Evolutionary conservation across 192 early-diverging fungal species (phyloP).

Genomic region (Diversispora eburnea): DNA sequence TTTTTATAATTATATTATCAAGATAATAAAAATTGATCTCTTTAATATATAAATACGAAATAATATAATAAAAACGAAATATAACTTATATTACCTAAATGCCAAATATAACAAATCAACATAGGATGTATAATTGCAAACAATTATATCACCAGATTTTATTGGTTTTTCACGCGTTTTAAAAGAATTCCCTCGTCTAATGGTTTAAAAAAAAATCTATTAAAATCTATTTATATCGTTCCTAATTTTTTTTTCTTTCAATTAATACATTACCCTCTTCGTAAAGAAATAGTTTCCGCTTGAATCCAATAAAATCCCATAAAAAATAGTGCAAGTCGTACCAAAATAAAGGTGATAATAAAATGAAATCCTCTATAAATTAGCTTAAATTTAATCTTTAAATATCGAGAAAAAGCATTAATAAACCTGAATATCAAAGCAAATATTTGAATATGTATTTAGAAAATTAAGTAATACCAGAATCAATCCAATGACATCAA

Average conservation of each 20-base stretch:
- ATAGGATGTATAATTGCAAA: constrained; percentile 81
- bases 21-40: too few relatives aligned
- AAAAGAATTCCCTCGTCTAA: constrained; percentile 30
- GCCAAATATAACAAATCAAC: constrained; percentile 75
- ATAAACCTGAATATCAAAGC: too few relatives aligned
- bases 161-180: constrained; percentile 34
- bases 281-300: constrained; percentile 56
- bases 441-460: background rate
- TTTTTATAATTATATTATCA: too few relatives aligned
- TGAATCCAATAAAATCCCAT: constrained; percentile 77
- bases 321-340: constrained; percentile 59
- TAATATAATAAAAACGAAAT: background rate
- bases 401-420: background rate
- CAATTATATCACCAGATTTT: constrained; percentile 68
- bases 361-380: constrained; percentile 39
- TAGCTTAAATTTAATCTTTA: constrained; percentile 33
- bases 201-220: background rate
- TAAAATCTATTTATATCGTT: background rate
- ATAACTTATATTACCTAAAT: constrained; percentile 44
- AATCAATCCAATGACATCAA: constrained; percentile 42
- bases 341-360: constrained; percentile 36
- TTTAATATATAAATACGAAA: constrained; percentile 27
- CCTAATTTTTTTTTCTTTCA: background rate
- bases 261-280: constrained; percentile 52
- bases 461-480: constrained; percentile 36